Evolutionary conservation across 2,329 filamentous ascomycete species (phyloP).

Genomic region (Colletotrichum somersetense): DNA sequence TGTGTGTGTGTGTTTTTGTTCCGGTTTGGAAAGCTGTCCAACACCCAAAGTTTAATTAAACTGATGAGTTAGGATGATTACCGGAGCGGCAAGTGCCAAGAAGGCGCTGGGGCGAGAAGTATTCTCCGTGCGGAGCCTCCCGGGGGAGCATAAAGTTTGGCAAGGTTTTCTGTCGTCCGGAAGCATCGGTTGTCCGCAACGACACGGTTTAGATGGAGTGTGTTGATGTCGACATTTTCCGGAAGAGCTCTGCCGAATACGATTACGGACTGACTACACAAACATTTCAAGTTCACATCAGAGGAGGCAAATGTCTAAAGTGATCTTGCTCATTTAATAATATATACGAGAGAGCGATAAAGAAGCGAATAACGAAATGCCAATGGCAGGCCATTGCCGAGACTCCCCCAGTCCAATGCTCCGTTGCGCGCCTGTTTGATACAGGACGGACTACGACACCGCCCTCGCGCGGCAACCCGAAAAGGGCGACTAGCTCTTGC

Average conservation of each 20-base stretch:
- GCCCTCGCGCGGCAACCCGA: conserved; percentile 19
- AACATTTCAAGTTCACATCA: neutral
- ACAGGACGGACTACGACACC: conserved; percentile 24
- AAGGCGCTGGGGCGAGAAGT: no score
- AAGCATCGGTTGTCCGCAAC: conserved; percentile 5
- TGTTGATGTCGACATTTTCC: neutral
- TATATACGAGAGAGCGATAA: conserved; percentile 41
- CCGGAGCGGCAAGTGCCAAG: neutral
- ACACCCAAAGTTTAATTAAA: conserved; percentile 2
- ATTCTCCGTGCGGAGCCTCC: neutral
- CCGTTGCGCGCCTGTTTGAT: conserved; percentile 15
- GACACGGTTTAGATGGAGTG: neutral
- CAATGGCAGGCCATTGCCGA: conserved; percentile 11
- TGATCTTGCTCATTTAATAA: conserved; percentile 28
- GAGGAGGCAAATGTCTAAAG: neutral
- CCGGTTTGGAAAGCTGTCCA: neutral
- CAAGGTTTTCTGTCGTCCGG: conserved; percentile 3
- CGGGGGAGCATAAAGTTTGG: neutral
- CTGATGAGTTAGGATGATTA: neutral
- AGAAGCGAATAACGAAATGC: conserved; percentile 32
- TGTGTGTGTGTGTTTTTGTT: neutral
- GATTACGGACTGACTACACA: neutral
- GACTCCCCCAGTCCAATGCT: conserved; percentile 42
- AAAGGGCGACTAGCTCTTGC: conserved; percentile 13
- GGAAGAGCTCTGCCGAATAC: neutral